Evolutionary conservation across 2,329 filamentous ascomycete species (phyloP), one percentile per base, ranked within the genome.

Genomic region (Coniochaeta sp.): DNA sequence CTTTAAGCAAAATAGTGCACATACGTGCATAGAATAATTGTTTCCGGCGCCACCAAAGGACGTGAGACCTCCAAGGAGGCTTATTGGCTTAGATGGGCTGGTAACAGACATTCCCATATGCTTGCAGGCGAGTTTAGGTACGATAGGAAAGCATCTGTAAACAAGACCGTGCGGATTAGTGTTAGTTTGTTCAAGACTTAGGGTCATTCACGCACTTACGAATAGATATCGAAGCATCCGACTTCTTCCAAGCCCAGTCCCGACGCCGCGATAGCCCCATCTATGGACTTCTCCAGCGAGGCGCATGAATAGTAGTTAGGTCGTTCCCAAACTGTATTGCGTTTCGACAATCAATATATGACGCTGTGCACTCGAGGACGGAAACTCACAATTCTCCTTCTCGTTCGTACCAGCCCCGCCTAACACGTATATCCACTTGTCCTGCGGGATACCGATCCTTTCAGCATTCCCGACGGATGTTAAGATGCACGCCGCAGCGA

Each of bases 31-130:
- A 0, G 84, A 87, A 62, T 89, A 89, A 59, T 89, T 89, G 63
- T 89, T 89, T 0, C 87, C 87, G 6, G 87, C 87, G 0, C 87
- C 87, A 0, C 87, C 87, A 61, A 89, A 89, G 0, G 81, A 87
- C 4, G 87, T 89, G 58, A 90, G 66, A 0, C 87, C 87, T 0
- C 87, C 87, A 0, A 89, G 75, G 0, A 89, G 70, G 0, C 84
- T 88, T 22, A 88, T 77, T 0, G 82, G 78, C 62, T 83, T 86
- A 1, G 70, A 32, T 1, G 75, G 67, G 1, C 75, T 69, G 0
- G 70, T 70, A 0, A 82, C 73, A 0, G 81, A 75, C 1, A 89
- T 67, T 0, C 77, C 78, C 0, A 89, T 77, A 68, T 89, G 84
- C 2, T 81, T 70, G 30, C 81, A 84, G 1, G 86, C 87, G 0